A percentile compares a stretch with the other conserved stretches of the same genome.
phyloP scores from a whole-genome alignment of 2,329 filamentous ascomycete species.

The Alternaria atra region DNA sequence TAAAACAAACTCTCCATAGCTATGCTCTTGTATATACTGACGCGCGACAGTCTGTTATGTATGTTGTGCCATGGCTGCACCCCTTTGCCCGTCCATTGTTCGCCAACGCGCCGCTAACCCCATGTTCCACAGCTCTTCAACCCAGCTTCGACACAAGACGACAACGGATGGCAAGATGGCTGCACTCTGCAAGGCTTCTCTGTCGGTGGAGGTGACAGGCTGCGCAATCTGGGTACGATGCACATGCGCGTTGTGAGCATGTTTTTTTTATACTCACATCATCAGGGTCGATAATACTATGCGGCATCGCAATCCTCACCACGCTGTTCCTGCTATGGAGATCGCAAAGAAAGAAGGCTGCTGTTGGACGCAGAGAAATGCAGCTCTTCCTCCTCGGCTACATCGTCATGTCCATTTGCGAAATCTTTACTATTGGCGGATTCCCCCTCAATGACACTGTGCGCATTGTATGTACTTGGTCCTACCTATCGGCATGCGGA shows the following conservation, averaged over 20 bases:
- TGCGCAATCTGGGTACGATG: conserved; percentile 84
- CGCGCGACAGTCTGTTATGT: conserved; percentile 58
- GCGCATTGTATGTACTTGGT: conserved; percentile 69
- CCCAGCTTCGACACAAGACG: conserved; percentile 66
- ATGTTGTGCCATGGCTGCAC: conserved; percentile 38
- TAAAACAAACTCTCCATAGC: conserved; percentile 26
- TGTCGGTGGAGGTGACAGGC: conserved; percentile 69
- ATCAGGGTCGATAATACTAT: conserved; percentile 85
- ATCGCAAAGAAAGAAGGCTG: conserved; percentile 90
- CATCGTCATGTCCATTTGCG: conserved; percentile 88
- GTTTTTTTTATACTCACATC: conserved; percentile 36
- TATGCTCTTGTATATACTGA: conserved; percentile 33
- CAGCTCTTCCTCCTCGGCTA: conserved; percentile 90
- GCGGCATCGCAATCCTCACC: conserved; percentile 76
- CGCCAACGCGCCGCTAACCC: conserved; percentile 39
- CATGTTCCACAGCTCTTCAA: conserved; percentile 68
- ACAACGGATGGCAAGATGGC: conserved; percentile 66
- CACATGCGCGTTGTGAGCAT: conserved; percentile 10
- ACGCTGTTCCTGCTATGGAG: conserved; percentile 75
- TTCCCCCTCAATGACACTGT: conserved; percentile 78
- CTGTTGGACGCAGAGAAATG: conserved; percentile 93
- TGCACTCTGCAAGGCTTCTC: conserved; percentile 80
- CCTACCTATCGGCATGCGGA: background rate
- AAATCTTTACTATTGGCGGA: conserved; percentile 93
- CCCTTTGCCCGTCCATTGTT: conserved; percentile 21